phyloP scores from a whole-genome alignment of 108 stramenopile genomes.

The Licmophora abbreviata region DNA sequence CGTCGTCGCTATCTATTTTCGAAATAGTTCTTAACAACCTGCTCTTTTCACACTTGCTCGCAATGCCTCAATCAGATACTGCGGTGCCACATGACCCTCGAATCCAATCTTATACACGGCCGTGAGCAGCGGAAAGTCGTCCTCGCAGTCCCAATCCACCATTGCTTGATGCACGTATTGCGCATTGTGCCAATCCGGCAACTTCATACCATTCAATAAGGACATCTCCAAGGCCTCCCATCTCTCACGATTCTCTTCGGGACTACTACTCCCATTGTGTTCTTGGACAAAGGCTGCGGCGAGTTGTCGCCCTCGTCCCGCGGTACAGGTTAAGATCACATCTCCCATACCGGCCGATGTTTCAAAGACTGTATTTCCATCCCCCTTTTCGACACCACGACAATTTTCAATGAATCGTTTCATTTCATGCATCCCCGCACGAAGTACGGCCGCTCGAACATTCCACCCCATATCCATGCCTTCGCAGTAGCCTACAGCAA shows the following conservation, averaged over 20 bases:
- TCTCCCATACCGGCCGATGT: conserved; percentile 3
- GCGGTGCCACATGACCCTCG: no score
- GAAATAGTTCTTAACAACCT: no score
- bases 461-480: conserved; percentile 5
- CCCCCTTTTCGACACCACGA: background rate
- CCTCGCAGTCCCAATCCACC: background rate
- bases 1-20: no score
- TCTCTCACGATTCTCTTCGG: background rate
- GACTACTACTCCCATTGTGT: background rate
- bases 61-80: no score
- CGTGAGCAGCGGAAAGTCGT: conserved; percentile 1
- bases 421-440: conserved; percentile 7
- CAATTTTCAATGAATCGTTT: conserved; percentile 2
- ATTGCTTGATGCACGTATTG: conserved; percentile 6
- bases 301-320: conserved; percentile 1
- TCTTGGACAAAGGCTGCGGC: conserved; percentile 6
- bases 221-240: conserved; percentile 1
- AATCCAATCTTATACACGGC: conserved; percentile 6
- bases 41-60: no score
- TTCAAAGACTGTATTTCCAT: conserved; percentile 1
- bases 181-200: conserved; percentile 9
- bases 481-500: conserved; percentile 6
- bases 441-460: background rate
- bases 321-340: conserved; percentile 5
- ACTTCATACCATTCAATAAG: conserved; percentile 5